Base-by-base conservation (phyloP, 2,329 filamentous ascomycete species). In the Hymenoscyphus infarciens region DNA sequence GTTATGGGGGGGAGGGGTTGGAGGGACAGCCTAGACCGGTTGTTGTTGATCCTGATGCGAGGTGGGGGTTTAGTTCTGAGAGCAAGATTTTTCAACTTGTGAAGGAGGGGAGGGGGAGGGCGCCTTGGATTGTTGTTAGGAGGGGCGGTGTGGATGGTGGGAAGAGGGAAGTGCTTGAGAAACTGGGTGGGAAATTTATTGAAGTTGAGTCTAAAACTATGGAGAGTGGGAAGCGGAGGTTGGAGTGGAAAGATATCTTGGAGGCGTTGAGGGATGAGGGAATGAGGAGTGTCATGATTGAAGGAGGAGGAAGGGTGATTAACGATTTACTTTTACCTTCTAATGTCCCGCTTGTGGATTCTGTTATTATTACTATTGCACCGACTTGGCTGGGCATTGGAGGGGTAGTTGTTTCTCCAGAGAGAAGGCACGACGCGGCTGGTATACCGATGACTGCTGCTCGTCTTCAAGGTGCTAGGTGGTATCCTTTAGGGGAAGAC, bases 361-460 rank as follows among this genome's bases (percentile, higher is more conserved):
- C 88, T 1, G 87, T 96, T 58, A 89, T 97, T 70, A 82, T 97
- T 64, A 97, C 93, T 0, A 86, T 97, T 70, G 92, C 93, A 3
- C 93, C 93, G 11, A 91, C 87, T 0, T 97, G 91, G 85, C 81
- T 97, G 22, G 93, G 93, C 1, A 81, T 84, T 64, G 91, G 90
- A 1, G 91, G 91, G 8, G 90, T 97, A 11, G 81, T 87, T 11
- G 91, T 96, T 6, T 88, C 86, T 56, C 93, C 92, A 2, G 53
- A 38, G 15, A 61, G 35, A 38, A 38, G 35, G 4, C 35, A 13
- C 11, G 35, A 38, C 16, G 35, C 4, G 13, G 13, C 3, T 16
- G 54, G 57, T 19, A 54, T 56, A 27, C 54, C 61, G 19, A 57
- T 63, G 22, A 59, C 59, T 54, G 59, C 62, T 45, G 42, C 53